phyloP scores from a whole-genome alignment of 371 early-diverging fungal species.

The Smittium mucronatum region DNA sequence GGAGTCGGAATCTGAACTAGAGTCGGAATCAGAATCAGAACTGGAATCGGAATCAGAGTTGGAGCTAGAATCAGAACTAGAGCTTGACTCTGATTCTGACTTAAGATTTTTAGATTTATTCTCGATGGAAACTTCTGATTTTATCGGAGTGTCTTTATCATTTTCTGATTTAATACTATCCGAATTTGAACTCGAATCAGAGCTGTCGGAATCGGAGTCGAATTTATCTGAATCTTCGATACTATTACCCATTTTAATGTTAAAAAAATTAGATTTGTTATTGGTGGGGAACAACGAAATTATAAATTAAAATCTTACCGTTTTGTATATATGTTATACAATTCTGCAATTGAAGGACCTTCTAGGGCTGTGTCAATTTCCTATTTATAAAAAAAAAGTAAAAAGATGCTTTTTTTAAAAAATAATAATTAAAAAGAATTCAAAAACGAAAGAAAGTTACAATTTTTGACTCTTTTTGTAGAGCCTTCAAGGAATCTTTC shows the following conservation, averaged over 20 bases:
- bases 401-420: not conserved
- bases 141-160: too few relatives aligned
- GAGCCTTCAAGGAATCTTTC: not conserved
- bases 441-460: not conserved
- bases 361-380: not conserved
- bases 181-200: too few relatives aligned
- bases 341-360: not conserved
- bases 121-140: too few relatives aligned
- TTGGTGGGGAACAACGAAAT: too few relatives aligned
- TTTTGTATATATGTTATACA: not conserved
- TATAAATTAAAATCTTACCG: too few relatives aligned
- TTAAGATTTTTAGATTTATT: too few relatives aligned
- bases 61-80: constrained; percentile 1
- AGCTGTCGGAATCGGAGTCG: too few relatives aligned
- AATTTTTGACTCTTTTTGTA: not conserved
- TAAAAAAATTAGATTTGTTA: too few relatives aligned
- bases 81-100: not conserved
- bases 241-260: too few relatives aligned
- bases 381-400: not conserved
- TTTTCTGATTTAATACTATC: too few relatives aligned
- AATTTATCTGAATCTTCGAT: too few relatives aligned
- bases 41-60: not conserved
- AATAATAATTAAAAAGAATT: not conserved
- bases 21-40: not conserved
- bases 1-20: constrained; percentile 7